Evolutionary conservation across 257 asterid species (phyloP), one percentile per base, ranked within the genome.

Genomic region (Marsdenia floribunda): DNA sequence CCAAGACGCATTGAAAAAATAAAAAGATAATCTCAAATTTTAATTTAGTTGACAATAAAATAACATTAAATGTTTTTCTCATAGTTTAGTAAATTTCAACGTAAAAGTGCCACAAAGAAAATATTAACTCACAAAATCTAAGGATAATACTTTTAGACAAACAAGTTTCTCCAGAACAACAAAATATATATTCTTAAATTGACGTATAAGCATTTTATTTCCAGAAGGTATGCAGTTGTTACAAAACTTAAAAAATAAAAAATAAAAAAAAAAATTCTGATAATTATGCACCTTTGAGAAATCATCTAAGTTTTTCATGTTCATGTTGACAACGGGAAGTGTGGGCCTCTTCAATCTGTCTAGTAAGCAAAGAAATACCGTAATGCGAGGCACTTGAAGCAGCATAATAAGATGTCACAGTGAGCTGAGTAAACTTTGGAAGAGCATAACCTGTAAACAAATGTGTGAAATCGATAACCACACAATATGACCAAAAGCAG

Each of bases 351-450:
- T 88, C 97, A 35, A 91, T 81, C 77, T 84, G 90, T 80, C 96
- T 85, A 50, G 96, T 91, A 63, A 90, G 86, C 88, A 91, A 82
- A 22, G 97, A 91, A 60, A 91, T 80, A 35, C 93, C 90, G 68
- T 87, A 88, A 79, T 89, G 90, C 40, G 97, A 91, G 75, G 92
- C 88, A 79, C 96, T 91, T 81, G 97, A 91, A 67, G 96, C 86
- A 77, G 93, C 90, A 69, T 88, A 91, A 67, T 93, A 93, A 68
- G 98, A 88, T 67, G 93, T 81, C 83, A 93, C 90, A 4, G 88
- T 84, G 77, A 93, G 88, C 78, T 91, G 98, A 47, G 96, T 72
- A 80, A 93, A 90, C 82, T 74, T 80, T 12, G 98, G 98, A 77
- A 93, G 88, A 54, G 91, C 91, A 80, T 82, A 90, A 42, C 92